Evolutionary conservation across 306 rosid species (phyloP), one percentile per base, ranked within the genome.

Genomic region (Senna siamea): DNA sequence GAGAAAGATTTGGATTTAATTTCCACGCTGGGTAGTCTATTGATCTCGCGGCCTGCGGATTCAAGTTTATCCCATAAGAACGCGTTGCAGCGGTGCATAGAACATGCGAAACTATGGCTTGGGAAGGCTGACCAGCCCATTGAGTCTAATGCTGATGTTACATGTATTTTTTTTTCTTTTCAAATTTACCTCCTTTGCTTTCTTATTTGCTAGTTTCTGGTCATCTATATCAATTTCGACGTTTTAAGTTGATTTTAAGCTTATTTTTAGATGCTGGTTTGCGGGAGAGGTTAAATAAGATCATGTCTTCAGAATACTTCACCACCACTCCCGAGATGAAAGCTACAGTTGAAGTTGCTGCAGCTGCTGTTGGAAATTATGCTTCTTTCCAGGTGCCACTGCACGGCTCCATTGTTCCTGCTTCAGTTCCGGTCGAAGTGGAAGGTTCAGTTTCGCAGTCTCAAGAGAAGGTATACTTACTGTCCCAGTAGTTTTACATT

Each of bases 81-180:
- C 52, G 96, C 99, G 2, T 64, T 95, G 75, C 88, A 79, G 82
- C 83, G 85, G 14, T 95, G 99, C 83, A 55, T 87, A 6, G 99
- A 90, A 69, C 97, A 95, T 76, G 98, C 99, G n/a, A 86, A 83
- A 81, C 86, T 87, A 8, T 95, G 98, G 99, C 88, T 92, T 7
- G 66, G 84, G 0, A 87, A 79, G 69, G 86, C 96, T 0, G 88
- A 88, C 28, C 90, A 71, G 35, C 91, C 96, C 1, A 76, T 95
- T 75, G 98, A 86, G 41, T 79, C 90, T 34, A 76, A 80, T 80
- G 70, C 88, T 52, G 84, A 66, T 70, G 81, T 88, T 19, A 87
- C 99, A n/a, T 95, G 99, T 95, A 88, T 35, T 7, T 63, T 17
- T 2, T 22, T 40, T 57, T 47, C 11, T 32, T 32, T 32, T 13